phyloP scores from a whole-genome alignment of 345 rosid genomes.

The Citrus trifoliata region DNA sequence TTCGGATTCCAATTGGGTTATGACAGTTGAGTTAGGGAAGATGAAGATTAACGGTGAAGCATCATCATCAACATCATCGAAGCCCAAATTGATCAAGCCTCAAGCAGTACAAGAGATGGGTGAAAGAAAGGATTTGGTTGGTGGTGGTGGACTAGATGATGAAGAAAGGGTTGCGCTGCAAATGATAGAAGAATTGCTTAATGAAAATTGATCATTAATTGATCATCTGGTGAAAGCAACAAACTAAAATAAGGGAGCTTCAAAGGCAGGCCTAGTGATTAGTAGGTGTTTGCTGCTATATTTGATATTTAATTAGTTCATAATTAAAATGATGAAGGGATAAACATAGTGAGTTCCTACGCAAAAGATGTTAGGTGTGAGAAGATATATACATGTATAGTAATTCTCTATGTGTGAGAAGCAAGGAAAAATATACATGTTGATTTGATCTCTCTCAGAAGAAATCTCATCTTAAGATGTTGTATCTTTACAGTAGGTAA shows the following conservation, averaged over 20 bases:
- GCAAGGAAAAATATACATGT: background rate
- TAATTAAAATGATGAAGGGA: background rate
- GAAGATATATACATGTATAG: too few relatives aligned
- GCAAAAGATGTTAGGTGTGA: too few relatives aligned
- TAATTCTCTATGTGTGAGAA: background rate
- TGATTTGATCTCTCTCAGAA: background rate
- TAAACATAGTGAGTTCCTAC: too few relatives aligned
- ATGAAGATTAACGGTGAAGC: constrained; percentile 7
- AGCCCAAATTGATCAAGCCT: background rate
- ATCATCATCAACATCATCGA: background rate
- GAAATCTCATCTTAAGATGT: too few relatives aligned
- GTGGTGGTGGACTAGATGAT: constrained; percentile 40
- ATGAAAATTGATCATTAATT: constrained; percentile 17
- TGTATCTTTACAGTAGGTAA: too few relatives aligned
- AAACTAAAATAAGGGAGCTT: background rate
- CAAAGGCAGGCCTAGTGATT: background rate
- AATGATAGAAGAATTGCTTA: constrained; percentile 46
- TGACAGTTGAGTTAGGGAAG: constrained; percentile 68
- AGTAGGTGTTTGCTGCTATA: background rate
- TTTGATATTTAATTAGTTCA: background rate
- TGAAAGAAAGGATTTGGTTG: constrained; percentile 1
- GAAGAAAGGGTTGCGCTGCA: constrained; percentile 51
- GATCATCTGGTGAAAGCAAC: background rate
- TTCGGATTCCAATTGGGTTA: constrained; percentile 67
- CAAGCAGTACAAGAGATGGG: background rate